Evolutionary conservation across 2,329 filamentous ascomycete species (phyloP), one percentile per base, ranked within the genome.

Genomic region (Xylariaceae sp.): DNA sequence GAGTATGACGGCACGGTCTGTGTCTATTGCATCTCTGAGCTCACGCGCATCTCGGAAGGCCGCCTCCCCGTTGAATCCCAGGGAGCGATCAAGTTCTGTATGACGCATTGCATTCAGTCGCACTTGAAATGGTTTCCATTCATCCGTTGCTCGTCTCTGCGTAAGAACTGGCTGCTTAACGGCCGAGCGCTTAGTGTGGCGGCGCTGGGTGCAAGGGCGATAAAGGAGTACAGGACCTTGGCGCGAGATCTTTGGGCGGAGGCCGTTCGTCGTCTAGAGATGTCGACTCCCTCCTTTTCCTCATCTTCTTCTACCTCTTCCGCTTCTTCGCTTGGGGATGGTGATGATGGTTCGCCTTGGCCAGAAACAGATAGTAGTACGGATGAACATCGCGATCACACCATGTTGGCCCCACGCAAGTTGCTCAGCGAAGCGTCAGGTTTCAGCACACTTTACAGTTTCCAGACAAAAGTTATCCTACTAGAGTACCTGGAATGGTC

Each of bases 111-210:
- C 19, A 53, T 57, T 8, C 55, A 57, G 39, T 57, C 55, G 14
- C 55, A 57, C 8, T 11, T 57, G 49, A 57, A 57, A 19, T 57
- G 55, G 55, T 49, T 57, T 16, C 55, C 55, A 1, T 57, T 57
- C 8, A 57, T 57, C 24, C 43, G 43, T 5, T 29, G 36, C n/a
- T 44, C 23, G 2, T 53, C 48, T 6, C 43, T 57, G 24, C 55
- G 55, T 24, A 26, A 11, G 12, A 39, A 49, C 43, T 57, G 55
- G 55, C 55, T 57, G 6, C 17, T 37, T 3, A 57, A n/a, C 17
- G 55, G 55, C 19, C 55, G 55, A 2, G 55, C 55, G 37, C 55
- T 57, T 8, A 33, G 53, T n/a, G 29, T 57, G 17, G 49, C 55
- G 9, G 55, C 55, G n/a, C 19, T 53, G 5, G 55, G 55, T 9